Evolutionary conservation across 2,329 filamentous ascomycete genomes (phyloP), one percentile per base, ranked within the genome.

Genomic region (Ceratocystis papillata): DNA sequence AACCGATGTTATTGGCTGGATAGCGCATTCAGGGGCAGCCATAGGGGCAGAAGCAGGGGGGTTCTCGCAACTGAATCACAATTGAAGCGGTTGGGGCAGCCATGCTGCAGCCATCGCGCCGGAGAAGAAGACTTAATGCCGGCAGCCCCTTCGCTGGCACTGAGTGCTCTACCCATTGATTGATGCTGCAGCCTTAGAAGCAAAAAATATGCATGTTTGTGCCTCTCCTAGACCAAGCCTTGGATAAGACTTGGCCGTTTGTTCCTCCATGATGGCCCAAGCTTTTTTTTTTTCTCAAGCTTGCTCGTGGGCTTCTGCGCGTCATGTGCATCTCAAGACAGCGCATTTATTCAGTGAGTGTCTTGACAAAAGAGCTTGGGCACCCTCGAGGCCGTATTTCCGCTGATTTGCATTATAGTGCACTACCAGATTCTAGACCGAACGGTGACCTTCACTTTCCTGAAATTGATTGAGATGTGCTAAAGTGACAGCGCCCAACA

Each of bases 391-490:
- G 10, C 15, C 22, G 10, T 57, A n/a, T 8, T 33, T 37, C 8
- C 33, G 8, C 33, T 4, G 20, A 33, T 28, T 57, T 33, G 10
- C 20, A 53, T 57, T 57, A 6, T 28, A 33, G 12, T 30, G 28
- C 53, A 57, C 22, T 12, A 12, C n/a, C 28, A 30, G 53, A 37
- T 57, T 57, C 53, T 57, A 57, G 53, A 57, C 53, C 28, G 20
- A 8, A 22, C 7, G 20, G 20, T 7, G 53, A 57, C 28, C 10
- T 57, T 57, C 53, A 33, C 53, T 22, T 57, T 57, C 28, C 53
- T 33, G 30, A 57, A 57, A 17, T 28, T 33, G 53, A 57, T 28
- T 57, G 25, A 30, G 53, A 57, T 57, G 28, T 57, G 53, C 53
- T 17, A 7, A 33, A 57, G 12, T 57, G 53, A 57, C 53, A 57